Percentiles rank a stretch among this genome's conserved stretches.
phyloP scores from a whole-genome alignment of 2,329 filamentous ascomycete species.

The Helicocarpus griseus region DNA sequence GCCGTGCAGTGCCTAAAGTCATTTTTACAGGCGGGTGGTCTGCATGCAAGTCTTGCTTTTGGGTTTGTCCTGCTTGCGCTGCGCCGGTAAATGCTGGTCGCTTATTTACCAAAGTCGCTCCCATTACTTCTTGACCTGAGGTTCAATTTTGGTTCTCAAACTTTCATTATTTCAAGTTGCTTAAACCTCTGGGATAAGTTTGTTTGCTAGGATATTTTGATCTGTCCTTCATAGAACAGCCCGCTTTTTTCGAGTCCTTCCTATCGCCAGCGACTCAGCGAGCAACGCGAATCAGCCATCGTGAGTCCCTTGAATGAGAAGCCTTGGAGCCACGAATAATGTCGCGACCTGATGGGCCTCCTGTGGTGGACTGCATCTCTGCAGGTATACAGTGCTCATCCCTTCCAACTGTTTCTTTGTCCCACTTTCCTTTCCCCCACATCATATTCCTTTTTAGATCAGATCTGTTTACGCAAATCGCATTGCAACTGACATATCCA shows the following conservation, averaged over 20 bases:
- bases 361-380: conserved; percentile 1
- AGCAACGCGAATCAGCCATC: not conserved
- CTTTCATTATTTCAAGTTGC: too few relatives aligned
- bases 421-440: not conserved
- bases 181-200: too few relatives aligned
- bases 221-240: not conserved
- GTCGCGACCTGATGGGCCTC: not conserved
- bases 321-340: not conserved
- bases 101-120: too few relatives aligned
- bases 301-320: not conserved
- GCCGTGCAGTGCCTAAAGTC: too few relatives aligned
- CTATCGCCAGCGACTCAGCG: too few relatives aligned
- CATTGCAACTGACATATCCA: not conserved
- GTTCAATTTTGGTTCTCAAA: too few relatives aligned
- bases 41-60: too few relatives aligned
- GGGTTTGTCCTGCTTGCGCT: too few relatives aligned
- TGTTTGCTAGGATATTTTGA: too few relatives aligned
- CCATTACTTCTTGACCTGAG: too few relatives aligned
- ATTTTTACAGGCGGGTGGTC: too few relatives aligned
- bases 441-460: not conserved
- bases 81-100: too few relatives aligned
- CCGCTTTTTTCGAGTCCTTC: not conserved
- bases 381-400: not conserved
- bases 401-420: not conserved
- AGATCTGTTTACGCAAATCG: not conserved